These are phyloP conservation scores for Hyaloscypha hepaticicola DNA, from an alignment of 495 filamentous ascomycete genomes.

Conservation along the genomic window DNA sequence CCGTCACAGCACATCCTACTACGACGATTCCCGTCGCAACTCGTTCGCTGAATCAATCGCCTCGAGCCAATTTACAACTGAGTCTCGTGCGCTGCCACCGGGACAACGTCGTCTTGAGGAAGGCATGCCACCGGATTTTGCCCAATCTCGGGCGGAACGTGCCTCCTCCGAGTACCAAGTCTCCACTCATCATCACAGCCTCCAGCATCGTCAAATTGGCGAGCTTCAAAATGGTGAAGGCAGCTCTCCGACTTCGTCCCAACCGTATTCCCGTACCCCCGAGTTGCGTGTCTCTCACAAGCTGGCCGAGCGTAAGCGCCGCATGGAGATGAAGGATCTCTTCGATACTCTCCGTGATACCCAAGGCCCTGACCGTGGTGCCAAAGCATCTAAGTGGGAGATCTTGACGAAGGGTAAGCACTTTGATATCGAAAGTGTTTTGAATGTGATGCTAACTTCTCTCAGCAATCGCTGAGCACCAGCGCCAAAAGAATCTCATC, in stretches of 20 bases:
- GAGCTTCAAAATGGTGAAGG: slow-evolving; percentile 61
- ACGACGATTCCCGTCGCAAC: slow-evolving; percentile 66
- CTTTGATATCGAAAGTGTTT: not conserved
- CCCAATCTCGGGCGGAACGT: slow-evolving; percentile 16
- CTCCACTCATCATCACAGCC: slow-evolving; percentile 62
- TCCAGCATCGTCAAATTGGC: slow-evolving; percentile 72
- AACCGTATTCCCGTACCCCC: slow-evolving; percentile 90
- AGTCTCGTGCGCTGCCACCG: slow-evolving; percentile 61
- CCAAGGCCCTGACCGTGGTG: slow-evolving; percentile 65
- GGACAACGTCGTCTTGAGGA: slow-evolving; percentile 68
- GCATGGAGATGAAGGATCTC: slow-evolving; percentile 97
- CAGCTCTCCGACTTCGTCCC: slow-evolving; percentile 49
- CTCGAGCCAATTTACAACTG: slow-evolving; percentile 70
- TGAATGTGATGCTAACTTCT: slow-evolving; percentile 24
- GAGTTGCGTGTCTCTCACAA: slow-evolving; percentile 96
- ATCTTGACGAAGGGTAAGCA: slow-evolving; percentile 84
- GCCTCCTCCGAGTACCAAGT: slow-evolving; percentile 35
- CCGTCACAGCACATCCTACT: slow-evolving; percentile 46
- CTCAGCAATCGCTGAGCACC: slow-evolving; percentile 56
- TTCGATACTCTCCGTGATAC: slow-evolving; percentile 84
- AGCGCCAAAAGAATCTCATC: slow-evolving; percentile 32
- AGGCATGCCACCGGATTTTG: slow-evolving; percentile 37
- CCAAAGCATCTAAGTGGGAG: slow-evolving; percentile 98
- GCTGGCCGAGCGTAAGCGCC: slow-evolving; percentile 89
- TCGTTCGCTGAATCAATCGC: slow-evolving; percentile 71